Percentiles rank a stretch among this genome's conserved stretches.
Evolutionary conservation across 305 asterid species (phyloP).

Genomic region (Solanum hybrid): DNA sequence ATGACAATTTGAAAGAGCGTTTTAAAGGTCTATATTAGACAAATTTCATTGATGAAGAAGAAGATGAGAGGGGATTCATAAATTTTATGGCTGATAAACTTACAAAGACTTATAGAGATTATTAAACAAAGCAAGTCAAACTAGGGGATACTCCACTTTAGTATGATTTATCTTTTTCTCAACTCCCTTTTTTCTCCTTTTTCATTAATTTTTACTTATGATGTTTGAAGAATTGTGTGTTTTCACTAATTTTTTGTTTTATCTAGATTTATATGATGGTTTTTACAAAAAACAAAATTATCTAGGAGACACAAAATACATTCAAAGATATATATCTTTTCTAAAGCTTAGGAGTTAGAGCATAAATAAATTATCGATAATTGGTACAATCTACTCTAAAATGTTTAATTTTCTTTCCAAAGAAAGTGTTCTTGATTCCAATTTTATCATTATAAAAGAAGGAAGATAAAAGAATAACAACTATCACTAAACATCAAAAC

Average conservation of each 20-base stretch:
- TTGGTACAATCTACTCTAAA: not conserved
- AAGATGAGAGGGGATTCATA: not conserved
- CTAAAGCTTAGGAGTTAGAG: not conserved
- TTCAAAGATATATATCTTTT: too few species aligned
- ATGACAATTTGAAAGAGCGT: not conserved
- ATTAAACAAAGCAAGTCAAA: not conserved
- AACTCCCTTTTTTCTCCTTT: fast-evolving
- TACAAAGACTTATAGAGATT: not conserved
- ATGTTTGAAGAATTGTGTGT: not conserved
- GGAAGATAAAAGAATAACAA: not conserved
- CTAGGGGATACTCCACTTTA: not conserved
- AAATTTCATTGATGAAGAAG: not conserved
- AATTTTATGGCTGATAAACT: not conserved
- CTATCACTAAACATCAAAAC: not conserved
- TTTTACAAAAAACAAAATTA: too few species aligned
- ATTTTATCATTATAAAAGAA: too few species aligned
- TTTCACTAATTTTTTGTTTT: not conserved
- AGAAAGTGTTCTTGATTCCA: not conserved
- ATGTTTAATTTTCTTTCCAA: too few species aligned
- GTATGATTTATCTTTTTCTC: not conserved
- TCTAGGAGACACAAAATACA: too few species aligned
- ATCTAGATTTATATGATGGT: not conserved
- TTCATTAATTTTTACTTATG: not conserved
- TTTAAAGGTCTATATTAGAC: not conserved
- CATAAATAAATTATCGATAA: too few species aligned